Evolutionary conservation across 2,329 filamentous ascomycete species (phyloP).

Genomic region (Fusarium sp.): DNA sequence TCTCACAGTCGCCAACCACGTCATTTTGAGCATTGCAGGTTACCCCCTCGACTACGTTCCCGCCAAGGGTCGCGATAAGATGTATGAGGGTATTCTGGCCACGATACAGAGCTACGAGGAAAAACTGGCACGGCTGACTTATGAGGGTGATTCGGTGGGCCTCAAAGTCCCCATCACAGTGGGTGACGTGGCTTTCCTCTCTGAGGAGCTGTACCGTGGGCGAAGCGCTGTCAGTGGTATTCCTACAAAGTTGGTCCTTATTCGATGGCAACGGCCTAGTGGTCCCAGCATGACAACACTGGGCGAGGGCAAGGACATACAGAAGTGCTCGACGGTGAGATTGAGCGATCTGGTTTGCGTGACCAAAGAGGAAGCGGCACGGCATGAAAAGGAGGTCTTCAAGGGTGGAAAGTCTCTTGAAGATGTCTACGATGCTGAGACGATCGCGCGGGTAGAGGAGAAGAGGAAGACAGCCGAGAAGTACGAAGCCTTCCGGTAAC

Average conservation of each 20-base stretch:
- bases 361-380: slow-evolving; percentile 87
- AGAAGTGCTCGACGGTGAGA: slow-evolving; percentile 76
- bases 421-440: slow-evolving; percentile 76
- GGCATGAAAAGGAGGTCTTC: slow-evolving; percentile 83
- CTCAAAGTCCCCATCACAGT: slow-evolving; percentile 80
- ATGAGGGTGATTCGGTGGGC: slow-evolving; percentile 61
- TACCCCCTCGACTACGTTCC: slow-evolving; percentile 89
- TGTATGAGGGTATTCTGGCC: slow-evolving; percentile 86
- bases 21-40: slow-evolving; percentile 81
- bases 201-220: slow-evolving; percentile 88
- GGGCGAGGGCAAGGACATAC: slow-evolving; percentile 73
- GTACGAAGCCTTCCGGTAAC: slow-evolving; percentile 61
- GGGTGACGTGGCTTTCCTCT: slow-evolving; percentile 84
- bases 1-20: slow-evolving; percentile 88
- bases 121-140: slow-evolving; percentile 65
- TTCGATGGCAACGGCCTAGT: slow-evolving; percentile 78
- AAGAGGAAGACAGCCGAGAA: slow-evolving; percentile 72
- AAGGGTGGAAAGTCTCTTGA: slow-evolving; percentile 72
- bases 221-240: slow-evolving; percentile 85
- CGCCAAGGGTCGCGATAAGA: slow-evolving; percentile 84
- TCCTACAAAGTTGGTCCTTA: slow-evolving; percentile 79
- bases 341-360: slow-evolving; percentile 83
- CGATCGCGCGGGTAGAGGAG: slow-evolving; percentile 72
- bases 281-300: slow-evolving; percentile 66
- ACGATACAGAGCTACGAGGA: slow-evolving; percentile 82